phyloP scores from a whole-genome alignment of 768 basidiomycete species.

The Lentinula edodes region DNA sequence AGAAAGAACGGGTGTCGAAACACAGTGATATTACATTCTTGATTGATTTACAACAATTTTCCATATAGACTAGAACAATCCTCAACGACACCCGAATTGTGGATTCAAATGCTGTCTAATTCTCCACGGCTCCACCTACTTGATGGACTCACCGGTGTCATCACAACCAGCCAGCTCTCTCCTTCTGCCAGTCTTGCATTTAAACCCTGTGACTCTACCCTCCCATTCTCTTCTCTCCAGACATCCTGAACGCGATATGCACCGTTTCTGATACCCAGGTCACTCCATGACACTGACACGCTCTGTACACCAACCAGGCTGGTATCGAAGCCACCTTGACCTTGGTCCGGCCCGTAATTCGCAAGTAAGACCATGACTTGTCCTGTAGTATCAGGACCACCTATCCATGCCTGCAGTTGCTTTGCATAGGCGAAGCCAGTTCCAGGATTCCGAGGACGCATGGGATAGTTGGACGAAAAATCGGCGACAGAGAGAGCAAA shows the following conservation, averaged over 20 bases:
- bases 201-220: not conserved
- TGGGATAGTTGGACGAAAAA: conserved; percentile 1
- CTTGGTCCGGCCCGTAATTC: conserved; percentile 7
- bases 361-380: conserved; percentile 4
- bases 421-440: not conserved
- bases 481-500: conserved; percentile 3
- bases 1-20: not conserved
- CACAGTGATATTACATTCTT: not conserved
- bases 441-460: conserved; percentile 4
- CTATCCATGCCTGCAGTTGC: conserved; percentile 8
- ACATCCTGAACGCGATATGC: not conserved
- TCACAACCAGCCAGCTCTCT: conserved; percentile 2
- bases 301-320: not conserved
- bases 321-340: conserved; percentile 3
- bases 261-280: not conserved
- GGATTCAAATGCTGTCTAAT: not conserved
- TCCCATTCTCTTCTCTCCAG: conserved; percentile 5
- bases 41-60: not conserved
- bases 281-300: not conserved
- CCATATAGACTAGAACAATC: not conserved
- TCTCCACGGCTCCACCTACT: not conserved
- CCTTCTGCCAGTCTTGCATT: conserved; percentile 4
- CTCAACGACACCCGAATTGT: not conserved
- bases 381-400: conserved; percentile 1
- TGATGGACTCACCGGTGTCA: not conserved